These are phyloP conservation scores for Chaetothyriales sp. DNA, from an alignment of 2,329 filamentous ascomycete genomes.

Conservation along the genomic window DNA sequence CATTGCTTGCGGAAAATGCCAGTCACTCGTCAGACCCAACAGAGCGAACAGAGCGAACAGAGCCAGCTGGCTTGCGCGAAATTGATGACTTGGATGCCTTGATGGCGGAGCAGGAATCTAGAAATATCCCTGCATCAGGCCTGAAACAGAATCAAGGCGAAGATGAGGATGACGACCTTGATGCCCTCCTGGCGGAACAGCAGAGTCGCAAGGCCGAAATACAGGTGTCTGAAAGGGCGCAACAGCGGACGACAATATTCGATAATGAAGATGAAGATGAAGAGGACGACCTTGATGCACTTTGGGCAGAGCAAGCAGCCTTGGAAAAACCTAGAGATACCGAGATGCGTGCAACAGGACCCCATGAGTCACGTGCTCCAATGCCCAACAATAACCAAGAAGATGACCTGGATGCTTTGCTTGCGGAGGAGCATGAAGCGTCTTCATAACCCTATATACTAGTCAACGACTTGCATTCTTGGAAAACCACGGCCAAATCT, in stretches of 20 bases:
- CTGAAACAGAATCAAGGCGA: not conserved
- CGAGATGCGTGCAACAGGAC: not conserved
- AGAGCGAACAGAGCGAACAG: not conserved
- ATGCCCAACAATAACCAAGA: not conserved
- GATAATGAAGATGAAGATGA: slow-evolving; percentile 2
- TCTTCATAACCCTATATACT: not conserved
- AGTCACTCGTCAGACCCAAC: not conserved
- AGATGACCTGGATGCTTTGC: slow-evolving; percentile 9
- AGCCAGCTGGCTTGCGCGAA: slow-evolving; percentile 12
- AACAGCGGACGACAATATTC: not conserved
- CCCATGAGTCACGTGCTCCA: slow-evolving; percentile 1
- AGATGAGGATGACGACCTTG: slow-evolving; percentile 9
- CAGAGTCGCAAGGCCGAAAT: not conserved
- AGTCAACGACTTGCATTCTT: not conserved
- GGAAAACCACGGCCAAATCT: not conserved
- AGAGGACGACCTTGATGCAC: slow-evolving; percentile 8
- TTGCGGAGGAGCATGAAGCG: slow-evolving; percentile 11
- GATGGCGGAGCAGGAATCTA: slow-evolving; percentile 15
- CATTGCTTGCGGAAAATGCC: slow-evolving; percentile 5
- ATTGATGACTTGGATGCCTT: slow-evolving; percentile 19
- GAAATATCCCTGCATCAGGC: not conserved
- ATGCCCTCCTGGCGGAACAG: slow-evolving; percentile 6
- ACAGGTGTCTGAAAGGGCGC: not conserved
- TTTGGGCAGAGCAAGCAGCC: slow-evolving; percentile 7
- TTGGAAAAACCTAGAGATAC: not conserved